phyloP scores from a whole-genome alignment of 2,329 filamentous ascomycete species.

The Mariannaea sp. region DNA sequence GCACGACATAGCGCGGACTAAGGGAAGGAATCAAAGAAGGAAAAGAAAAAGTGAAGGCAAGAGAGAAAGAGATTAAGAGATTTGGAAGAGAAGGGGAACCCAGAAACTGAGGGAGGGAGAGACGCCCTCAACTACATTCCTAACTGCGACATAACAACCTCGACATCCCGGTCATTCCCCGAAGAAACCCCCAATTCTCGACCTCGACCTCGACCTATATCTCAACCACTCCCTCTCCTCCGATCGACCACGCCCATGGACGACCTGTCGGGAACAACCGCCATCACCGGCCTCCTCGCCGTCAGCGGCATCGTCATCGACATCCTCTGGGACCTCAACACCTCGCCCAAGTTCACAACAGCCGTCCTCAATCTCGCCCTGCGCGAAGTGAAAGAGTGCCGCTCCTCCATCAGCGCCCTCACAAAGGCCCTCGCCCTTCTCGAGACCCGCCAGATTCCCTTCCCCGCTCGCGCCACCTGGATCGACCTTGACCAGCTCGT shows the following conservation, averaged over 20 bases:
- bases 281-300: conserved; percentile 45
- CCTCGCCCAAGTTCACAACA: conserved; percentile 36
- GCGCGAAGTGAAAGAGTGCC: conserved; percentile 45
- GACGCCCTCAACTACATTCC: neutral
- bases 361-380: conserved; percentile 39
- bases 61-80: conserved; percentile 2
- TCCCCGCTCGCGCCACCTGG: conserved; percentile 44
- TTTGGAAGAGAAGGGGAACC: conserved; percentile 1
- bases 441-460: conserved; percentile 42
- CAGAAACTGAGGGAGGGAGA: neutral
- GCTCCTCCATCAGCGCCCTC: conserved; percentile 45
- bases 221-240: neutral
- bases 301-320: conserved; percentile 44
- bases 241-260: conserved; percentile 13
- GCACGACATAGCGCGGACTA: neutral
- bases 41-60: neutral
- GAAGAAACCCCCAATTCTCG: neutral
- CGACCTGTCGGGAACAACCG: conserved; percentile 43
- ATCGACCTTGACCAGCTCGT: conserved; percentile 43
- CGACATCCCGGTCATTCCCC: neutral
- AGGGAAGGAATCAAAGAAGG: neutral
- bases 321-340: conserved; percentile 43
- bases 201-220: neutral
- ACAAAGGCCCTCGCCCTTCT: conserved; percentile 43
- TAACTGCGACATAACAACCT: neutral